These are phyloP conservation scores for Ceratopteris richardii DNA, from an alignment of 75 land plant genomes.

Conservation along the genomic window DNA sequence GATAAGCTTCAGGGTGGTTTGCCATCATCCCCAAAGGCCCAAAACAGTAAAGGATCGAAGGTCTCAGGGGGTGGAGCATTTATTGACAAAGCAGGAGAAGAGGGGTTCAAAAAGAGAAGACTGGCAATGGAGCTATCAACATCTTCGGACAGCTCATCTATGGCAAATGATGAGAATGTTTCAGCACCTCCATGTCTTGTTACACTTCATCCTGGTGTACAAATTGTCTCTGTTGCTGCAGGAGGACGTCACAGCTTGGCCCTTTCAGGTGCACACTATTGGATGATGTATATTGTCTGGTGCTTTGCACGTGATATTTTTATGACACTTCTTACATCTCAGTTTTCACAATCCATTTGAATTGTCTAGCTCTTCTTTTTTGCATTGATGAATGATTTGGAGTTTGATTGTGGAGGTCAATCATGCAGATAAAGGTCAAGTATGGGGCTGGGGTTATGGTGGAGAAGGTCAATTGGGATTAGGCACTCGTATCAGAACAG, in stretches of 20 bases:
- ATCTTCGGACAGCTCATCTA: conserved; percentile 56
- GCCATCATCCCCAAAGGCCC: conserved; percentile 43
- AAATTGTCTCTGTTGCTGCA: conserved; percentile 72
- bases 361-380: too few species aligned
- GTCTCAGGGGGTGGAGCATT: conserved; percentile 12
- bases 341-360: too few species aligned
- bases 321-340: too few species aligned
- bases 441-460: conserved; percentile 99
- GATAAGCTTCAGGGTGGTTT: conserved; percentile 3
- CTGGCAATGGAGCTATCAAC: conserved; percentile 45
- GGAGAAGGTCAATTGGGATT: conserved; percentile 98
- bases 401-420: too few species aligned
- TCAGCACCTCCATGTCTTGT: conserved; percentile 88
- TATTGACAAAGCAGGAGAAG: conserved; percentile 55
- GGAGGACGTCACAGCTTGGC: conserved; percentile 97
- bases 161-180: conserved; percentile 52
- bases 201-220: conserved; percentile 56
- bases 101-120: conserved; percentile 57
- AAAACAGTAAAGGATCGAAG: conserved; percentile 22
- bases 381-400: too few species aligned
- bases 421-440: conserved; percentile 80
- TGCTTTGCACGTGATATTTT: too few species aligned
- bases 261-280: conserved; percentile 59
- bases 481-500: conserved; percentile 86
- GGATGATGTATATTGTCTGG: not conserved